Base-by-base conservation (phyloP, 805 yeast genomes). In the Pichia heedii region DNA sequence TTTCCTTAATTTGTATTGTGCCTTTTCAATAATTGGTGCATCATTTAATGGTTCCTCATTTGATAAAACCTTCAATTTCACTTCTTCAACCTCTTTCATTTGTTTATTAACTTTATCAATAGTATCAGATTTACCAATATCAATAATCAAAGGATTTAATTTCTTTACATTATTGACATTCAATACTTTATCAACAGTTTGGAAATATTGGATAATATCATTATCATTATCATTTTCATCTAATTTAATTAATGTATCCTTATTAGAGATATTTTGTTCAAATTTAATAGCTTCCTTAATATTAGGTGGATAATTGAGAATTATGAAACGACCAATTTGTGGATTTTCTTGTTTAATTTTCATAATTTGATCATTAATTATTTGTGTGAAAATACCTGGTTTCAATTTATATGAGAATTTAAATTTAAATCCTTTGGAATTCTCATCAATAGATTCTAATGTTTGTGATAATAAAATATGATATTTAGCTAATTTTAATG, bases 261-360 rank as follows among this genome's bases (percentile, higher is more conserved):
- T 61, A 10, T 71, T 70, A 2, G 79, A 71, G 22, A 83, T 69
- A 46, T 81, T 85, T 51, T 78, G 83, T 57, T 84, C 93, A 49
- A 84, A 84, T 53, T 75, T 77, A 42, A 79, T 74, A 3, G 86
- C 82, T 47, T 83, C 89, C 39, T 74, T 74, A 33, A 84, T 70
- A 21, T 69, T 67, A 39, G 67, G 70, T 3, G 90, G 89, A 55
- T 74, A 82, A 53, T 79, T 75, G 22, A 73, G 54, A 39, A 83
- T 57, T 0, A 79, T 50, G 32, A 78, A 74, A 33, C 66, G 65
- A 26, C 77, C 73, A 27, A 70, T 66, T 20, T 66, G 53, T 20
- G 68, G 67, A 24, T 50, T 36, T 19, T 48, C 43, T 2, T 49
- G 24, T 22, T 47, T 52, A 20, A 52, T 52, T 22, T 52, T 54